Evolutionary conservation across 164 flowering plant genomes (phyloP), one percentile per base, ranked within the genome.

Genomic region (Piper betle): DNA sequence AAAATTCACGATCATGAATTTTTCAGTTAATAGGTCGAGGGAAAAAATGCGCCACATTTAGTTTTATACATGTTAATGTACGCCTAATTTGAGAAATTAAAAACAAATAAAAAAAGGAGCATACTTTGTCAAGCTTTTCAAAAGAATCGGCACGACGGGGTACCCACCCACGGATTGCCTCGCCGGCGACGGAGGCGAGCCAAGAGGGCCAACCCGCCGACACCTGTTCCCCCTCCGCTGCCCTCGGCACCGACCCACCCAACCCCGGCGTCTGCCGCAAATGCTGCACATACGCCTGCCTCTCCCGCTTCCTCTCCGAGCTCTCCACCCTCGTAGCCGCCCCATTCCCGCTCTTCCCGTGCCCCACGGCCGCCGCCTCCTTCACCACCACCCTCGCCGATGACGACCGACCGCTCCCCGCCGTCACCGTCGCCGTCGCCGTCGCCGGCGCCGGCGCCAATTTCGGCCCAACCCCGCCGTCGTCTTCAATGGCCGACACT

Each of bases 151-250:
- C 96, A 43, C 85, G 86, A 13, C 97, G 81, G 3, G 97, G 97
- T 17, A 85, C 67, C 99, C 97, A 94, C 55, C 99, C 99, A 60
- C 67, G 72, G 61, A 94, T 87, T 40, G 99, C 99, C 65, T 93
- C 99, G 39, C 97, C 96, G 41, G 99, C 99, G 42, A 88, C 97
- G 1, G 84, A 83, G 37, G 91, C 86, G 20, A 93, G 79, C 99
- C 99, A 93, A 20, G 92, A 52, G 38, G 99, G 99, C 99, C 99
- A 93, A 38, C 97, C 99, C 8, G 97, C 99, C 0, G 99, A 91
- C 5, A 90, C 85, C 70, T 88, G 92, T 68, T 90, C 97, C 42
- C 95, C 95, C 68, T 88, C 95, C 0, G 40, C 37, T 7, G 81
- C 88, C 66, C 78, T 86, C 0, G 91, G 87, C 41, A 86, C 58